phyloP scores from a whole-genome alignment of 2,329 filamentous ascomycete genomes.

The Xenosphaeropsis pyriputrescens region DNA sequence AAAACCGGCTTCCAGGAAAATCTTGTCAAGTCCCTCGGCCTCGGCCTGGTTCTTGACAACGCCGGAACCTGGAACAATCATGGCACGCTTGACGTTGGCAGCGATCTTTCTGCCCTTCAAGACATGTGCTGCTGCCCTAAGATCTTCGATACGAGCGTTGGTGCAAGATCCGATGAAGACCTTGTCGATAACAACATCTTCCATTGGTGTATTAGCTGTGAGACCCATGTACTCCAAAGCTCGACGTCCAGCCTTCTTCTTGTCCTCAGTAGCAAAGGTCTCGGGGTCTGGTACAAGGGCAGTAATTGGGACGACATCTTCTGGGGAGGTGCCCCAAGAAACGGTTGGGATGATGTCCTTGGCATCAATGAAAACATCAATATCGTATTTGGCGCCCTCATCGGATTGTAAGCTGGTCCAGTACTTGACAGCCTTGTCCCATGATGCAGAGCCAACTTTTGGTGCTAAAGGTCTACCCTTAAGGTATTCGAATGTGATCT shows the following conservation, averaged over 20 bases:
- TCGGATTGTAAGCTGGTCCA: slow-evolving; percentile 83
- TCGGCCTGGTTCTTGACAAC: slow-evolving; percentile 89
- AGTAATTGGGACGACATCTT: slow-evolving; percentile 91
- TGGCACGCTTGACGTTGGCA: slow-evolving; percentile 76
- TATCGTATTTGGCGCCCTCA: slow-evolving; percentile 76
- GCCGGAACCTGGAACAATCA: slow-evolving; percentile 93
- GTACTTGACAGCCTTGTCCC: slow-evolving; percentile 77
- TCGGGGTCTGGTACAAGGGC: slow-evolving; percentile 83
- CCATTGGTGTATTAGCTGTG: slow-evolving; percentile 70
- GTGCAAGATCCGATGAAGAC: slow-evolving; percentile 98
- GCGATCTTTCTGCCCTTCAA: slow-evolving; percentile 82
- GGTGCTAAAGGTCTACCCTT: slow-evolving; percentile 83
- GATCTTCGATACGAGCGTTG: slow-evolving; percentile 91
- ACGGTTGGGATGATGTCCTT: slow-evolving; percentile 90
- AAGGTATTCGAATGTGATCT: slow-evolving; percentile 89
- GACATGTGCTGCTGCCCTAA: slow-evolving; percentile 73
- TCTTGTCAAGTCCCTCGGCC: slow-evolving; percentile 79
- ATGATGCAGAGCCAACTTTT: slow-evolving; percentile 69
- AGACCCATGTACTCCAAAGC: slow-evolving; percentile 96
- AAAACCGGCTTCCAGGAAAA: slow-evolving; percentile 84
- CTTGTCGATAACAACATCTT: slow-evolving; percentile 88
- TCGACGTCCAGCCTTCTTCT: slow-evolving; percentile 65
- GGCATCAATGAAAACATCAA: slow-evolving; percentile 75
- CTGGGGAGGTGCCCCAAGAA: slow-evolving; percentile 93
- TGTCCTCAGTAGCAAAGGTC: slow-evolving; percentile 64